Evolutionary conservation across 208 protist genomes (phyloP), one percentile per base, ranked within the genome.

Genomic region (Leishmania tarentolae): DNA sequence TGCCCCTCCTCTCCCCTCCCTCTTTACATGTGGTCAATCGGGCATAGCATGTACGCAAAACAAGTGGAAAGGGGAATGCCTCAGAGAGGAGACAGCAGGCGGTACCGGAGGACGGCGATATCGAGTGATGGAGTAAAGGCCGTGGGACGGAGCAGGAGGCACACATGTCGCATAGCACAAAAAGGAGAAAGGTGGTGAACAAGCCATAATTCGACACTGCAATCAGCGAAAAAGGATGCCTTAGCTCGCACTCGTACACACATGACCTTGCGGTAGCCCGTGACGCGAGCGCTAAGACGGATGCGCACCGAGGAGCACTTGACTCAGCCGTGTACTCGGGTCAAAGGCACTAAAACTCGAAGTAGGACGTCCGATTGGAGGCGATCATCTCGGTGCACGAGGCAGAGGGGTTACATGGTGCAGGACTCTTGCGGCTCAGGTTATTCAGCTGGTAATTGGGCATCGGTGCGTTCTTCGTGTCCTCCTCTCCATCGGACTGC

Each of bases 361-460:
- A 71, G 76, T 85, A 85, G 71, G 35, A 72, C 2, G 68, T 74
- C 5, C 81, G 76, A 19, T 61, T 59, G 0, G 81, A 85, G 21
- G 81, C 81, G 28, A 78, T 57, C 40, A 53, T 70, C 53, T 71
- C 57, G 2, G 56, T 79, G 78, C 65, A 65, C 19, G 28, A 70
- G 6, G 56, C 74, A 31, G 73, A 78, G 13, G 82, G 82, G 82
- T 86, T 80, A 24, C 82, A 74, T 7, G 82, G 82, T 21, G 76
- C 66, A 19, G 82, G 82, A 47, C 82, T 86, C 73, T 86, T 56
- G 46, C 63, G 78, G 52, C 71, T 78, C 52, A 82, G 24, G 11
- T 17, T 68, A 24, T 40, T 82, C 15, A 78, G 79, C 35, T 8
- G 78, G 82, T 86, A 72, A 2, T 74, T 76, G 0, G 75, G 79